Percentiles rank a stretch among this genome's conserved stretches.
These are phyloP conservation scores for Mucor piriformis DNA, from an alignment of 371 early-diverging fungal species.

Conservation along the genomic window DNA sequence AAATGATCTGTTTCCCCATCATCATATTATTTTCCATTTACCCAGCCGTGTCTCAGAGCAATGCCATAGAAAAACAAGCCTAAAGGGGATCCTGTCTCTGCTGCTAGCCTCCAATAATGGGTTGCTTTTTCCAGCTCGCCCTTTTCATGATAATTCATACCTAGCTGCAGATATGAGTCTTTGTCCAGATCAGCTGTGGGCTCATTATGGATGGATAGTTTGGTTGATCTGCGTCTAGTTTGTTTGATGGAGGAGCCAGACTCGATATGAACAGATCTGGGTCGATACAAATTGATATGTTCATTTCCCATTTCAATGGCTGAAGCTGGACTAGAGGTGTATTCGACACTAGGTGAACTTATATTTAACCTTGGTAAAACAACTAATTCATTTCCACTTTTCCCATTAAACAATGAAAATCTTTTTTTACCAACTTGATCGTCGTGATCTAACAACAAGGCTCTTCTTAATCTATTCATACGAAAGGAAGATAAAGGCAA, in stretches of 20 bases:
- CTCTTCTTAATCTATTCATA: slow-evolving; percentile 11
- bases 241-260: background rate
- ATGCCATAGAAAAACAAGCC: slow-evolving; percentile 90
- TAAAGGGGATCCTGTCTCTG: slow-evolving; percentile 70
- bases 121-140: slow-evolving; percentile 84
- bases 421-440: slow-evolving; percentile 1
- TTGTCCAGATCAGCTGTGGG: background rate
- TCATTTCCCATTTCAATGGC: background rate
- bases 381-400: background rate
- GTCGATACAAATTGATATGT: background rate
- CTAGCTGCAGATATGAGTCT: slow-evolving; percentile 18
- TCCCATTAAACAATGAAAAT: slow-evolving; percentile 7
- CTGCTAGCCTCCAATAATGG: slow-evolving; percentile 79
- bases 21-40: no score
- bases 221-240: background rate
- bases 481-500: background rate
- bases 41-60: slow-evolving; percentile 90
- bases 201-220: background rate
- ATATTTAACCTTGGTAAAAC: background rate
- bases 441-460: slow-evolving; percentile 4
- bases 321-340: background rate
- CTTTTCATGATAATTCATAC: slow-evolving; percentile 41
- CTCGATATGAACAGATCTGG: slow-evolving; percentile 4
- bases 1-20: no score
- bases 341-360: slow-evolving; percentile 2